Percentiles rank a stretch among this genome's conserved stretches.
Conservation (phyloP, 2,329 filamentous ascomycete species). For the Xenosphaeropsis pyriputrescens region DNA sequence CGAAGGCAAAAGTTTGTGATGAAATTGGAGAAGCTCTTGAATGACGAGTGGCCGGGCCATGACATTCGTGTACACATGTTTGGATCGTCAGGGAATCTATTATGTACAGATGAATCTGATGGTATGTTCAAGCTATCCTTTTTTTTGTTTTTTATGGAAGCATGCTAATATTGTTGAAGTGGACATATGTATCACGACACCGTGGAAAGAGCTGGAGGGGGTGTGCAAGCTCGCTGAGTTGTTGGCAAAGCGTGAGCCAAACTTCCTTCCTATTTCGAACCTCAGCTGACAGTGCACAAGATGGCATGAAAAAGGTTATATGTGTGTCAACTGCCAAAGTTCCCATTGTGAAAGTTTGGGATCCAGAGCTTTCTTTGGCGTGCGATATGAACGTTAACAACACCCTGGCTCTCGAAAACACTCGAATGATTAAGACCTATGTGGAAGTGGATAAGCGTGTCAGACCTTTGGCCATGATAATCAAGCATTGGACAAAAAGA, state of each 20-base stretch:
- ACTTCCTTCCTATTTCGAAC: conserved; percentile 2
- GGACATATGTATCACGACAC: conserved; percentile 92
- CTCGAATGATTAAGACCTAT: conserved; percentile 94
- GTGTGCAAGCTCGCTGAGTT: conserved; percentile 85
- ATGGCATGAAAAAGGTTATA: conserved; percentile 92
- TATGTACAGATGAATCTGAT: conserved; percentile 93
- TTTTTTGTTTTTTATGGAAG: neutral
- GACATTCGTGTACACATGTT: conserved; percentile 87
- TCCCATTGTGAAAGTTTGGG: conserved; percentile 97
- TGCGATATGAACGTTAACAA: conserved; percentile 99
- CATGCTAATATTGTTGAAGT: conserved; percentile 34
- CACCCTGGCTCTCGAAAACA: conserved; percentile 86
- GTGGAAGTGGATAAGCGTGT: conserved; percentile 86
- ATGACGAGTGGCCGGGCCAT: conserved; percentile 81
- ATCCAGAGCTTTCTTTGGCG: conserved; percentile 75
- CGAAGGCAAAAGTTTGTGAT: conserved; percentile 63
- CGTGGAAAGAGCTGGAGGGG: conserved; percentile 73
- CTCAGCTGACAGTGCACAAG: conserved; percentile 32
- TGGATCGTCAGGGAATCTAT: conserved; percentile 90
- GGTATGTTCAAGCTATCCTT: conserved; percentile 39
- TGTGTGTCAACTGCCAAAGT: conserved; percentile 93
- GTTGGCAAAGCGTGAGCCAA: conserved; percentile 62
- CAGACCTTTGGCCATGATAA: conserved; percentile 83
- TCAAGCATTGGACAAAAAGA: conserved; percentile 94
- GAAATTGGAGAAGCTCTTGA: conserved; percentile 80